Conservation (phyloP, 805 yeast genomes). For the Kuraishia capsulata region DNA sequence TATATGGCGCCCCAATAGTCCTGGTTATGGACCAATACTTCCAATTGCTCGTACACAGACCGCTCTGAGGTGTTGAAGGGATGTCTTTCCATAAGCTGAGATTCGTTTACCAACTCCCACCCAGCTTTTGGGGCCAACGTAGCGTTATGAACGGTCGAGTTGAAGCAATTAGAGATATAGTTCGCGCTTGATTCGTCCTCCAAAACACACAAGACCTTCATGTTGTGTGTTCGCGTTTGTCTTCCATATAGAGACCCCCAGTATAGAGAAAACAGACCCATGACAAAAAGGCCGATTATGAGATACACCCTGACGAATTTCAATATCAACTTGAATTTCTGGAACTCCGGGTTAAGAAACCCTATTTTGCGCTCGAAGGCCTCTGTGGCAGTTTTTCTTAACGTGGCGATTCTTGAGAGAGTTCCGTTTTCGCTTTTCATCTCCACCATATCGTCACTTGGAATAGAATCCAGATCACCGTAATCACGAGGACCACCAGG, state of each 20-base stretch:
- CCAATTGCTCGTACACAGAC: background rate
- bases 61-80: background rate
- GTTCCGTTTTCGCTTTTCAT: background rate
- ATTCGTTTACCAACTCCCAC: constrained; percentile 21
- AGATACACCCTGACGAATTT: constrained; percentile 4
- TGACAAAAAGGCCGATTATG: constrained; percentile 24
- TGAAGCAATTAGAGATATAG: constrained; percentile 13
- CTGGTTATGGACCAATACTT: constrained; percentile 30
- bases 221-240: constrained; percentile 18
- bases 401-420: background rate
- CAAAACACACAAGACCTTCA: constrained; percentile 29
- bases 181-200: constrained; percentile 20
- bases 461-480: background rate
- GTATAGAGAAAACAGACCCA: constrained; percentile 32
- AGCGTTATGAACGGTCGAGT: constrained; percentile 4
- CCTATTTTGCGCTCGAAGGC: constrained; percentile 3
- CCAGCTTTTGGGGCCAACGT: constrained; percentile 13
- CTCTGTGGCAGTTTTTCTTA: background rate
- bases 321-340: constrained; percentile 1
- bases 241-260: constrained; percentile 39
- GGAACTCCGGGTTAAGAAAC: constrained; percentile 3
- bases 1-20: constrained; percentile 52
- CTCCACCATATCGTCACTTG: background rate
- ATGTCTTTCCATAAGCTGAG: constrained; percentile 14
- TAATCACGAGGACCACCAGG: background rate